Percentiles rank a stretch among this genome's conserved stretches.
Evolutionary conservation across 768 basidiomycete genomes (phyloP).

Genomic region (Pulveroboletus sp.): DNA sequence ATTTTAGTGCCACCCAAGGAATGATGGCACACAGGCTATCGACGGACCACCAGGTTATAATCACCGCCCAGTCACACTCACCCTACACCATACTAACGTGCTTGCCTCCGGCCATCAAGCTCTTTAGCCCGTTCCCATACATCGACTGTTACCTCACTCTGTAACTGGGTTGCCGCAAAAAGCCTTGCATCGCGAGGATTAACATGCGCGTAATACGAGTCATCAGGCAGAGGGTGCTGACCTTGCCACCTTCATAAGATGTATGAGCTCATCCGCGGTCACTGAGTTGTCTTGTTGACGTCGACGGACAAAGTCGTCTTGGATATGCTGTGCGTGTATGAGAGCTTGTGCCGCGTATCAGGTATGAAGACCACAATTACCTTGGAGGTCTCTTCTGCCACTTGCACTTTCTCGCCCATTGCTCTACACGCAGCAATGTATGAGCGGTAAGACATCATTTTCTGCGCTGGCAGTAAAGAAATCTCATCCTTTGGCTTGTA

Average conservation of each 20-base stretch:
- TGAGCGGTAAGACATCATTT: conserved; percentile 50
- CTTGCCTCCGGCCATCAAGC: conserved; percentile 47
- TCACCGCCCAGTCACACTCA: not conserved
- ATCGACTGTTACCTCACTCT: conserved; percentile 48
- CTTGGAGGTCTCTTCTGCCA: conserved; percentile 55
- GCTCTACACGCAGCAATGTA: conserved; percentile 57
- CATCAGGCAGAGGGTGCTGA: conserved; percentile 28
- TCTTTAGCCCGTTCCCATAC: conserved; percentile 62
- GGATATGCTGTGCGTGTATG: conserved; percentile 51
- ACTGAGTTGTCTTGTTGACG: conserved; percentile 36
- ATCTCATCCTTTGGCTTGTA: conserved; percentile 49
- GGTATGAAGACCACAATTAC: conserved; percentile 31
- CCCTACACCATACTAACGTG: conserved; percentile 8
- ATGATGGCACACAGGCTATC: not conserved
- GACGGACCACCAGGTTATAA: not conserved
- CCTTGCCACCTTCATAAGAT: conserved; percentile 67
- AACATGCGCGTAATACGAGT: not conserved
- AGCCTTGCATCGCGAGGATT: conserved; percentile 39
- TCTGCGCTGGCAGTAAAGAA: conserved; percentile 41
- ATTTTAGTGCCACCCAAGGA: not conserved
- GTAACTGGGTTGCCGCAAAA: conserved; percentile 57
- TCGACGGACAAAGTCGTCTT: conserved; percentile 63
- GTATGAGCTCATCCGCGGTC: conserved; percentile 60
- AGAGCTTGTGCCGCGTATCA: not conserved
- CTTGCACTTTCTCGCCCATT: conserved; percentile 42